Evolutionary conservation across 148 eudicot species (phyloP).

Genomic region (Chenopodium formosanum): DNA sequence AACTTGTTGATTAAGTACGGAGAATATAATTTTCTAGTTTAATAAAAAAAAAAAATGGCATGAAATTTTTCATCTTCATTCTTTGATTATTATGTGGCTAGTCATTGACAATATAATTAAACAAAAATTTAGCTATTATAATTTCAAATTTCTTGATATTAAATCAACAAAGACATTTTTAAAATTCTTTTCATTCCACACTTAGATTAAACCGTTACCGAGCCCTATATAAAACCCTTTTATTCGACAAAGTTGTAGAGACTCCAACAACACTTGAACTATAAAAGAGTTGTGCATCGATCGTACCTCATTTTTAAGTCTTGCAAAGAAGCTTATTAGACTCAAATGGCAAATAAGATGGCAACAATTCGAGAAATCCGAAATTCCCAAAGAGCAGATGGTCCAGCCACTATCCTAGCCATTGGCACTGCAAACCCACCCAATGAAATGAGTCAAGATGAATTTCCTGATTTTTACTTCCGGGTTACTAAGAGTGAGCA

Average conservation of each 20-base stretch:
- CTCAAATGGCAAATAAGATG: not conserved
- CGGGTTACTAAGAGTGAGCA: constrained; percentile 19
- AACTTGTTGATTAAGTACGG: no score
- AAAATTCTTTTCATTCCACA: no score
- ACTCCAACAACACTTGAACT: no score
- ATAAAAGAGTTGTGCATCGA: no score
- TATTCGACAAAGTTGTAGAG: not conserved
- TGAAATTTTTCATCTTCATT: no score
- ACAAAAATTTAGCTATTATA: not conserved
- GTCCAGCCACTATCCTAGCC: constrained; percentile 20
- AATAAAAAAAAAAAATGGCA: no score
- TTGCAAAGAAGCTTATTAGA: not conserved
- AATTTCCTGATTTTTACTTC: constrained; percentile 17
- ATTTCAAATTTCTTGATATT: not conserved
- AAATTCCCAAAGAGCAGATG: constrained; percentile 25
- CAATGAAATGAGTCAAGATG: constrained; percentile 10
- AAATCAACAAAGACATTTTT: no score
- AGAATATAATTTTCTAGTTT: no score
- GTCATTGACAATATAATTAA: no score
- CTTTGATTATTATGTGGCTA: no score
- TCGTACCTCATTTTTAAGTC: not conserved
- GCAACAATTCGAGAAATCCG: not conserved
- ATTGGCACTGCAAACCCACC: constrained; percentile 20
- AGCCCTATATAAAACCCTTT: not conserved
- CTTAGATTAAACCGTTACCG: not conserved